Conservation (phyloP, 305 asterid species). For the Coffea humblotiana region DNA sequence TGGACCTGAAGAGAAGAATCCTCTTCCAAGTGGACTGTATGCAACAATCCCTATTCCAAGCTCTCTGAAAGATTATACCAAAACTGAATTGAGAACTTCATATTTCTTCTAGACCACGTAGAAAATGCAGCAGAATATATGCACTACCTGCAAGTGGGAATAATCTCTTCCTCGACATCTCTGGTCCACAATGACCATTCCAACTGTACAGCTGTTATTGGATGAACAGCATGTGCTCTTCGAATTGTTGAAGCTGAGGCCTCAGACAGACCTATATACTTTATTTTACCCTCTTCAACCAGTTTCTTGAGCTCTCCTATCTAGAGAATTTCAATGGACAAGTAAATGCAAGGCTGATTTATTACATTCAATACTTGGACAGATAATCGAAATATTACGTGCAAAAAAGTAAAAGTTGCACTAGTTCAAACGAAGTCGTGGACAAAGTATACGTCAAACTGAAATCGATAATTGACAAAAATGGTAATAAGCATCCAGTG, state of each 20-base stretch:
- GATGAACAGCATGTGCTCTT: constrained; percentile 1
- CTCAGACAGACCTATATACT: background rate
- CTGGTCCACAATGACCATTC: background rate
- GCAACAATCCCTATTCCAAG: background rate
- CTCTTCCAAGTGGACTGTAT: background rate
- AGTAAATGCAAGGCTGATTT: background rate
- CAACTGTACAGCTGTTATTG: background rate
- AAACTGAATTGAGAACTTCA: background rate
- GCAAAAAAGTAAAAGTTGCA: background rate
- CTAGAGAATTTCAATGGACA: background rate
- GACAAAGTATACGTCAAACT: background rate
- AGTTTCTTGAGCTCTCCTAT: background rate
- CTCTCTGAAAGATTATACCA: background rate
- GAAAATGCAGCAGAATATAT: background rate
- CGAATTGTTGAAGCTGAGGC: background rate
- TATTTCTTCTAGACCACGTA: background rate
- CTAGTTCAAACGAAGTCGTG: background rate
- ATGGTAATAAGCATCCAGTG: background rate
- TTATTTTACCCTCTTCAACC: background rate
- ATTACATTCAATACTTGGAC: background rate
- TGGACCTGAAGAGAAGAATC: background rate
- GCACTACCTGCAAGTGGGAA: background rate
- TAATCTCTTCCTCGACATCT: background rate
- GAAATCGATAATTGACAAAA: too few relatives aligned
- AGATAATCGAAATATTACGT: background rate